phyloP scores from a whole-genome alignment of 352 stramenopile species.

The Globisporangium ultimum region DNA sequence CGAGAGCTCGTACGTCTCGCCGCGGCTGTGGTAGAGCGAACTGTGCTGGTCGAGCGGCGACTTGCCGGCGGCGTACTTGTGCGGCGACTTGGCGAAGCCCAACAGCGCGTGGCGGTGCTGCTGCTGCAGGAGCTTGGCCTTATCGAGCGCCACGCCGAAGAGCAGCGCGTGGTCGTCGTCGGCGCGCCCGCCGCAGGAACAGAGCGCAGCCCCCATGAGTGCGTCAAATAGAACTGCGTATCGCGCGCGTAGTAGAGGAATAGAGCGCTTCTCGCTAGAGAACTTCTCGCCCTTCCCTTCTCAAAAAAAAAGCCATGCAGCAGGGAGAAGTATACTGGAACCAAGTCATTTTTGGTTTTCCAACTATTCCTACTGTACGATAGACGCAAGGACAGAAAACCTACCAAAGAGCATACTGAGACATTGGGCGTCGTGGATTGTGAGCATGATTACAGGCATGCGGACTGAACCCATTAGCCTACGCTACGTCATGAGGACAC shows the following conservation, averaged over 20 bases:
- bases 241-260: not conserved
- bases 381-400: not conserved
- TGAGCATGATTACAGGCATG: not conserved
- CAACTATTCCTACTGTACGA: too few species aligned
- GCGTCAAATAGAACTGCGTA: not conserved
- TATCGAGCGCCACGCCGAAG: conserved; percentile 16
- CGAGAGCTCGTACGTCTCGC: conserved; percentile 55
- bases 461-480: not conserved
- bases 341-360: not conserved
- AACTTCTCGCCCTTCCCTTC: not conserved
- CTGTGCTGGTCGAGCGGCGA: conserved; percentile 15
- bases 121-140: conserved; percentile 32
- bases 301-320: not conserved
- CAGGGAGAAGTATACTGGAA: not conserved
- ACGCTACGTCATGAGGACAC: not conserved
- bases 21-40: conserved; percentile 40
- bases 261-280: not conserved
- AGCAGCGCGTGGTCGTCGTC: conserved; percentile 28
- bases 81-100: conserved; percentile 10
- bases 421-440: not conserved
- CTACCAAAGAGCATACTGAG: not conserved
- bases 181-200: conserved; percentile 37
- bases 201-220: conserved; percentile 50
- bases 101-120: conserved; percentile 34
- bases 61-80: conserved; percentile 9